These are phyloP conservation scores for Aphanoascus verrucosus DNA, from an alignment of 2,329 filamentous ascomycete genomes.

Conservation along the genomic window DNA sequence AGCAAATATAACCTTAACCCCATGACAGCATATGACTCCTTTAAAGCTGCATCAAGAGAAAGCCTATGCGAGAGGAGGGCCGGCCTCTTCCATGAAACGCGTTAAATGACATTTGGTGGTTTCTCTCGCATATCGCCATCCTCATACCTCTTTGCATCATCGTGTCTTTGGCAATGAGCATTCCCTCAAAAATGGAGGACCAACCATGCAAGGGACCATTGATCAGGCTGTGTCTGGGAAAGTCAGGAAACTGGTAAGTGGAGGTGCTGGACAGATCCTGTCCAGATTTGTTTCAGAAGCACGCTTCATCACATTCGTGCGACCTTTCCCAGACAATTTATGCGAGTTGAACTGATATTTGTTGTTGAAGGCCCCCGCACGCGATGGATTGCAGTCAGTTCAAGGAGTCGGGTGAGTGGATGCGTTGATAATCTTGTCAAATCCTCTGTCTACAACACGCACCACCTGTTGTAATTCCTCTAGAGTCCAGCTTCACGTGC, in stretches of 20 bases:
- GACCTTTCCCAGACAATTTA: neutral
- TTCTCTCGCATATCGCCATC: neutral
- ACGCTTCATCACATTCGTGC: neutral
- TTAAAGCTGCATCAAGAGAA: neutral
- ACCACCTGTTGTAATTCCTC: neutral
- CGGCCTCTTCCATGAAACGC: neutral
- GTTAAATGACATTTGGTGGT: neutral
- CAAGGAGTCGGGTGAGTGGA: slow-evolving; percentile 5
- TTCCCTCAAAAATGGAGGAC: neutral
- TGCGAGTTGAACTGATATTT: slow-evolving; percentile 1
- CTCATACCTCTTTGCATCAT: slow-evolving; percentile 1
- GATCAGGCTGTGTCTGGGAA: slow-evolving; percentile 9
- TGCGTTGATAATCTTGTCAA: neutral
- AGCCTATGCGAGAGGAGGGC: neutral
- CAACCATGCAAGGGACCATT: neutral
- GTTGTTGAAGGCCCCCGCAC: slow-evolving; percentile 6
- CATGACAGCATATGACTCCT: neutral
- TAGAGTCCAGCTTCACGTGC: neutral
- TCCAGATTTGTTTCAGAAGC: neutral
- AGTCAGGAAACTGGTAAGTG: slow-evolving; percentile 7
- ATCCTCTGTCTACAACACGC: neutral
- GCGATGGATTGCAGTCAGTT: slow-evolving; percentile 7
- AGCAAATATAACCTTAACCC: neutral
- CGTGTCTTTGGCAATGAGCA: neutral
- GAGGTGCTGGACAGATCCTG: neutral